Base-by-base conservation (phyloP, 305 asterid genomes). In the Solanum hybrid region DNA sequence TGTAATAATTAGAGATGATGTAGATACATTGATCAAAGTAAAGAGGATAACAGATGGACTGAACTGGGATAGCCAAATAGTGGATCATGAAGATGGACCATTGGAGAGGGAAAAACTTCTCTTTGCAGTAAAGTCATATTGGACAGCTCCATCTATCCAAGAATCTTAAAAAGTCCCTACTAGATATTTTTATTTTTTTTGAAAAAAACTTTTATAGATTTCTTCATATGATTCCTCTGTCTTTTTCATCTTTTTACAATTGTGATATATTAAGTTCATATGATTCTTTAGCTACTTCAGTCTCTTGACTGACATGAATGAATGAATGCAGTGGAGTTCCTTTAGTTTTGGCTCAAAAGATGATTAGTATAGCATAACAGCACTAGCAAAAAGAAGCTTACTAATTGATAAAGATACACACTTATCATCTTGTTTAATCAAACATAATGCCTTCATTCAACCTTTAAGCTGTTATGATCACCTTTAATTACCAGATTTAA, bases 1-100 rank as follows among this genome's bases (percentile, higher is more conserved):
- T 89, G 73, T 94, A 89, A 93, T 94, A 3, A 89, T 94, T 28
- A 90, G 96, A 40, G 96, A 93, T 13, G 94, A 94, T 28, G 94
- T 93, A 24, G 96, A 94, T 90, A 86, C 42, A 4, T 78, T 94
- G 89, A 87, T 93, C 16, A 93, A 90, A 82, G 92, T 92, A 35
- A 94, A 94, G 91, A 85, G 88, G 34, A 92, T 94, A 34, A 91
- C 92, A 37, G 94, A 94, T 91, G 94, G 93, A 22, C 22, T 94
- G 87, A 90, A 92, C 57, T 94, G 96, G 96, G 94, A 94, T 14
- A 91, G 92, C 86, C 95, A 93, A 82, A 93, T 94, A 28, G 94
- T 94, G 10, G 94, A 94, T 88, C 95, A 94, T 86, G 96, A 94
- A 92, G 93, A 94, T 90, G 96, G 96, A 34, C 94, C 96, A 6